Evolutionary conservation across 305 asterid species (phyloP).

Genomic region (Fraxinus sp.): DNA sequence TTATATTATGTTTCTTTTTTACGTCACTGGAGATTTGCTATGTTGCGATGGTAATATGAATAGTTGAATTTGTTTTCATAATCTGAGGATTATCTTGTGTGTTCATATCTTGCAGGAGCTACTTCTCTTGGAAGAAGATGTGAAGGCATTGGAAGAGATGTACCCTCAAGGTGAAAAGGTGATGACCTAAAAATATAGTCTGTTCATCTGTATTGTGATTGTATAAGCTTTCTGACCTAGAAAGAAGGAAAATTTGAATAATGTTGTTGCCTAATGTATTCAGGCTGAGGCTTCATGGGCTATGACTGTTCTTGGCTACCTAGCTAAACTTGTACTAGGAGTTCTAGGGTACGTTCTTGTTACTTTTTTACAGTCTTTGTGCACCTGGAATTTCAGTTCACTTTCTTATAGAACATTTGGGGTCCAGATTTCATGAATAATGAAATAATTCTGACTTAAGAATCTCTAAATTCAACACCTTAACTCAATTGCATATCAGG

Average conservation of each 20-base stretch:
- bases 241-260: constrained; percentile 7
- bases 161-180: constrained; percentile 99
- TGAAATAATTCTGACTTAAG: background rate
- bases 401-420: background rate
- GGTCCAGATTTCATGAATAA: background rate
- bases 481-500: background rate
- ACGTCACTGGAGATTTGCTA: background rate
- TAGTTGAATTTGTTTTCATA: constrained; percentile 10
- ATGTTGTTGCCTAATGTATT: constrained; percentile 27
- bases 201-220: constrained; percentile 10
- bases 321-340: constrained; percentile 86
- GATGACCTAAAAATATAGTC: constrained; percentile 23
- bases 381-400: constrained; percentile 3
- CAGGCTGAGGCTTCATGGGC: constrained; percentile 99
- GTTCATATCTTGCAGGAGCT: constrained; percentile 57
- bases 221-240: background rate
- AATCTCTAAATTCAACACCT: background rate
- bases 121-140: constrained; percentile 92
- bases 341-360: constrained; percentile 67
- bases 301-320: constrained; percentile 91
- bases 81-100: constrained; percentile 15
- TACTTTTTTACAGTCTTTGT: constrained; percentile 9
- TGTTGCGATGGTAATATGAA: background rate
- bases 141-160: constrained; percentile 93
- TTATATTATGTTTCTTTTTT: background rate